These are phyloP conservation scores for Piromyces sp. DNA, from an alignment of 192 early-diverging fungal species.

Conservation along the genomic window DNA sequence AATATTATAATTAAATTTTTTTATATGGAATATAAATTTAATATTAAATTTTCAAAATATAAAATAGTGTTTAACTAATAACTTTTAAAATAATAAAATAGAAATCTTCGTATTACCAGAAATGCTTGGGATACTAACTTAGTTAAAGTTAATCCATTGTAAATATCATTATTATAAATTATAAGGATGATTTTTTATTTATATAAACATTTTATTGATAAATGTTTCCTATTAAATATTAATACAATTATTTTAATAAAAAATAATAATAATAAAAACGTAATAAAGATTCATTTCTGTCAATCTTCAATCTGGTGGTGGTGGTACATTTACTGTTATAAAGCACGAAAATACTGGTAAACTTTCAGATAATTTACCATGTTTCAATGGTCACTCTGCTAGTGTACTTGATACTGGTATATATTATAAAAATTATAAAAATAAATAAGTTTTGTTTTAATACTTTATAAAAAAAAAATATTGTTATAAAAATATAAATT, in stretches of 20 bases:
- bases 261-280: too few species aligned
- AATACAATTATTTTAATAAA: background rate
- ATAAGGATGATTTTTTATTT: too few species aligned
- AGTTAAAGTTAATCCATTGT: slow-evolving; percentile 81
- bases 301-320: slow-evolving; percentile 31
- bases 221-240: too few species aligned
- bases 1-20: too few species aligned
- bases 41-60: too few species aligned
- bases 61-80: too few species aligned
- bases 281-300: slow-evolving; percentile 24
- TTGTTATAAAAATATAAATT: too few species aligned
- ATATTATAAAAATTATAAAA: background rate
- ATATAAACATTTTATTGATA: too few species aligned
- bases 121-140: slow-evolving; percentile 97
- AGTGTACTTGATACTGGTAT: slow-evolving; percentile 80
- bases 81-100: background rate
- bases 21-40: too few species aligned
- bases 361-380: slow-evolving; percentile 65
- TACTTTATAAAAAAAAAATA: too few species aligned
- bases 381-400: slow-evolving; percentile 79
- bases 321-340: slow-evolving; percentile 94
- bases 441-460: background rate
- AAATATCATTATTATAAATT: too few species aligned
- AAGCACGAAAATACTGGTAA: slow-evolving; percentile 62
- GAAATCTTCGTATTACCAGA: slow-evolving; percentile 15